phyloP scores from a whole-genome alignment of 768 basidiomycete genomes.

The Calocybe gangraenosa region DNA sequence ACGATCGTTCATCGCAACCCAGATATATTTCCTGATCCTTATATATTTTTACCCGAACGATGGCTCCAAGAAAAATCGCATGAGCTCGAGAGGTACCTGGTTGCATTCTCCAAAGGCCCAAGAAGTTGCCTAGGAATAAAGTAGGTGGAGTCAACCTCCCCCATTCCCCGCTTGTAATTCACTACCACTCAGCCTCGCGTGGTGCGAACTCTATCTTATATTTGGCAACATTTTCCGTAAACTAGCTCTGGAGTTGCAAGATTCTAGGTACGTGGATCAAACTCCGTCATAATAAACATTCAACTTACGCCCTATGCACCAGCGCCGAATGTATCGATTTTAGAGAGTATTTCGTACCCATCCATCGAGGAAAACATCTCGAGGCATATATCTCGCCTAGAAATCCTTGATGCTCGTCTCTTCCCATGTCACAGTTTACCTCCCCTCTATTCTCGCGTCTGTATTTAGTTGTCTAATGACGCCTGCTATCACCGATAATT shows the following conservation, averaged over 20 bases:
- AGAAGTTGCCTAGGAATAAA: conserved; percentile 43
- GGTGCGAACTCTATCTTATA: conserved; percentile 38
- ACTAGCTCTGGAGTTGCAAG: conserved; percentile 28
- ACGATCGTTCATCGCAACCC: conserved; percentile 35
- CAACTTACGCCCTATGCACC: neutral
- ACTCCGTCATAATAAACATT: neutral
- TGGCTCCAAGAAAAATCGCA: conserved; percentile 33
- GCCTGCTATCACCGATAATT: no score
- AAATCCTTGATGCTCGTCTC: conserved; percentile 12
- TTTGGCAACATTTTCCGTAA: conserved; percentile 26
- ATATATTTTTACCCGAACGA: conserved; percentile 35
- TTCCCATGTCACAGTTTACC: no score
- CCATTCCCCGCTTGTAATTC: neutral
- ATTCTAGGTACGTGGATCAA: conserved; percentile 25
- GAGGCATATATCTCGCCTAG: conserved; percentile 23
- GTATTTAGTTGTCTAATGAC: no score
- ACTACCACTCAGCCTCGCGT: conserved; percentile 30
- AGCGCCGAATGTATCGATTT: conserved; percentile 29
- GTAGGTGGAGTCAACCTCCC: conserved; percentile 20
- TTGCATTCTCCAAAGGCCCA: conserved; percentile 41
- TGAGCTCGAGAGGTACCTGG: conserved; percentile 36
- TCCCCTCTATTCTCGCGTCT: no score
- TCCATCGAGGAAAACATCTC: conserved; percentile 29
- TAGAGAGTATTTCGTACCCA: conserved; percentile 31
- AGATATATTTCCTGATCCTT: conserved; percentile 36